A percentile compares a stretch with the other conserved stretches of the same genome.
Evolutionary conservation across 805 yeast species (phyloP).

Genomic region (Candida piceae): DNA sequence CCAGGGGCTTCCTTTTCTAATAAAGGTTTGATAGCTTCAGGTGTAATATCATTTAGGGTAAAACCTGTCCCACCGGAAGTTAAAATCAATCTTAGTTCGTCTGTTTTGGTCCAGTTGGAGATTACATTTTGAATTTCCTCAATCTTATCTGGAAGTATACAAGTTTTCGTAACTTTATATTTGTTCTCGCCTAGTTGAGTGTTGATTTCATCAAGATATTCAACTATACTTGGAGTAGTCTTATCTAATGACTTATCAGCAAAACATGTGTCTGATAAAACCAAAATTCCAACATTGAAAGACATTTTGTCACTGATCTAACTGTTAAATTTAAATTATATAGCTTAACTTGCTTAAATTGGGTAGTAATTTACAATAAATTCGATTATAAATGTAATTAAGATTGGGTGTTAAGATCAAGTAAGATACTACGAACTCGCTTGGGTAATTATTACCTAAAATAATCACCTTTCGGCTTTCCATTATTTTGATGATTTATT

Average conservation of each 20-base stretch:
- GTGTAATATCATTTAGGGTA: conserved; percentile 40
- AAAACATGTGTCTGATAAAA: conserved; percentile 38
- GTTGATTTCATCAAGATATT: conserved; percentile 11
- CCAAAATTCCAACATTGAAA: conserved; percentile 30
- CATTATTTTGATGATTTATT: too few species aligned
- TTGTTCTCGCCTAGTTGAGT: conserved; percentile 1
- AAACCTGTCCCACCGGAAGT: conserved; percentile 55
- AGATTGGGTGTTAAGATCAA: too few species aligned
- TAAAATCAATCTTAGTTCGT: conserved; percentile 30
- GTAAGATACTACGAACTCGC: too few species aligned
- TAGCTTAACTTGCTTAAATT: too few species aligned
- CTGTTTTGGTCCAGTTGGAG: conserved; percentile 21
- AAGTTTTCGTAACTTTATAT: conserved; percentile 9
- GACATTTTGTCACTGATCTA: too few species aligned
- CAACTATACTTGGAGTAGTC: conserved; percentile 27
- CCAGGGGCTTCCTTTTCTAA: conserved; percentile 45
- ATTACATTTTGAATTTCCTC: conserved; percentile 28
- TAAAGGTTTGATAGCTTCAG: conserved; percentile 43
- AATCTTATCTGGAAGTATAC: conserved; percentile 34
- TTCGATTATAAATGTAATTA: too few species aligned
- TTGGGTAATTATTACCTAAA: too few species aligned
- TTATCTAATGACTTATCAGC: conserved; percentile 29
- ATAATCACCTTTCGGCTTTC: too few species aligned
- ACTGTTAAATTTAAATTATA: too few species aligned
- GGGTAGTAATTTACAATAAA: too few species aligned